A percentile compares a stretch with the other conserved stretches of the same genome.
Conservation (phyloP, 306 rosid species). For the Trichosanthes truncata region DNA sequence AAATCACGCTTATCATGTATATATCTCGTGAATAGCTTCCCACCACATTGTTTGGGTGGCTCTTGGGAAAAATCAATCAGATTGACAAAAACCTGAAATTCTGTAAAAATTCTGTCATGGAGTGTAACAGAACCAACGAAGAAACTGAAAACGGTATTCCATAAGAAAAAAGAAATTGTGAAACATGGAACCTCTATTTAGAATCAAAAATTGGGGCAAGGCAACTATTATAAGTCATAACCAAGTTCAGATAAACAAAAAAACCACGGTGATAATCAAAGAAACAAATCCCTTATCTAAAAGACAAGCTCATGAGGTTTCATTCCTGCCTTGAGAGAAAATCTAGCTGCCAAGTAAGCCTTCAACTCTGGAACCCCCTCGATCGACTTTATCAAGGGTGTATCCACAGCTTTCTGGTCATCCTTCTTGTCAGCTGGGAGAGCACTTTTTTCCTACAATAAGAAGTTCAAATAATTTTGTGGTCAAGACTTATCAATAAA, state of each 20-base stretch:
- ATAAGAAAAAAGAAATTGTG: neutral
- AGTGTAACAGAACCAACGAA: neutral
- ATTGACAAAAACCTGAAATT: neutral
- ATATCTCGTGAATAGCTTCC: too few relatives aligned
- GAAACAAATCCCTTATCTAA: neutral
- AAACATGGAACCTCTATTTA: neutral
- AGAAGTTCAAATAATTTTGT: neutral
- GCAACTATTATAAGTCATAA: neutral
- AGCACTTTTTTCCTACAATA: slow-evolving; percentile 9
- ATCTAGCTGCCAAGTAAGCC: slow-evolving; percentile 11
- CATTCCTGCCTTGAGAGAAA: slow-evolving; percentile 15
- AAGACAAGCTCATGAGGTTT: slow-evolving; percentile 17
- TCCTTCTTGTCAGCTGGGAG: slow-evolving; percentile 12
- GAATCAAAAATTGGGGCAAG: neutral
- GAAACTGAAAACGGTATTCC: neutral
- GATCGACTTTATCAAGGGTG: slow-evolving; percentile 4
- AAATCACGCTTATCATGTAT: too few relatives aligned
- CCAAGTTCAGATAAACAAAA: neutral
- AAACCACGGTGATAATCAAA: neutral
- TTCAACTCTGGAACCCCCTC: slow-evolving; percentile 6
- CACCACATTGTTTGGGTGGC: too few relatives aligned
- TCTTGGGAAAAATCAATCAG: neutral
- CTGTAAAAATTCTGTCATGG: too few relatives aligned
- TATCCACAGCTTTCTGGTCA: slow-evolving; percentile 15
- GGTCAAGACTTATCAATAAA: neutral